Conservation (phyloP, 2,329 filamentous ascomycete species). For the Diaporthe vexans region DNA sequence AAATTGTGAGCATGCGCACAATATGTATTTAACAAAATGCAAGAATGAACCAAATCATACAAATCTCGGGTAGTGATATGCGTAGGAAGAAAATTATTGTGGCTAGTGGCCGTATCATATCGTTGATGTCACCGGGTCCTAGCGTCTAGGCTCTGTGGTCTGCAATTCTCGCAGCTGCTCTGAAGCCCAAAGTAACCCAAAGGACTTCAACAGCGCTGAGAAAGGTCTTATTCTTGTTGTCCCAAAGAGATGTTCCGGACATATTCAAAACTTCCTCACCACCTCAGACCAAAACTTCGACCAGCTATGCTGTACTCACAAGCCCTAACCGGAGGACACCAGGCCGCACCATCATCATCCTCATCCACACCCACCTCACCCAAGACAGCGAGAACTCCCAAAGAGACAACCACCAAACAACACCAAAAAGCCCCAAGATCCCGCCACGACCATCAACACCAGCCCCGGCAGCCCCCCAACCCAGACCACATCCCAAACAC, state of each 20-base stretch:
- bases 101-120: neutral
- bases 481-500: neutral
- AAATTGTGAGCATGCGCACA: neutral
- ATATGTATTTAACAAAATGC: neutral
- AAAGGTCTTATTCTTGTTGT: neutral
- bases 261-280: neutral
- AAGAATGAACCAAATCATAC: no score
- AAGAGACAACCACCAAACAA: neutral
- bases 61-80: neutral
- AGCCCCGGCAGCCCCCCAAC: neutral
- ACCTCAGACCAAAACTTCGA: neutral
- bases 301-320: constrained; percentile 29
- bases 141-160: neutral
- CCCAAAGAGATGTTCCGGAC: neutral
- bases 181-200: neutral
- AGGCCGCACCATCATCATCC: neutral
- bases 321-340: neutral
- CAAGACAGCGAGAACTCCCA: neutral
- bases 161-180: neutral
- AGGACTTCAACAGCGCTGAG: neutral
- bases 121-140: constrained; percentile 34
- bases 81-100: neutral
- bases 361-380: neutral
- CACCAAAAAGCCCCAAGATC: neutral
- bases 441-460: neutral